phyloP scores from a whole-genome alignment of 2,329 filamentous ascomycete species.

The Aschersonia sp. region DNA sequence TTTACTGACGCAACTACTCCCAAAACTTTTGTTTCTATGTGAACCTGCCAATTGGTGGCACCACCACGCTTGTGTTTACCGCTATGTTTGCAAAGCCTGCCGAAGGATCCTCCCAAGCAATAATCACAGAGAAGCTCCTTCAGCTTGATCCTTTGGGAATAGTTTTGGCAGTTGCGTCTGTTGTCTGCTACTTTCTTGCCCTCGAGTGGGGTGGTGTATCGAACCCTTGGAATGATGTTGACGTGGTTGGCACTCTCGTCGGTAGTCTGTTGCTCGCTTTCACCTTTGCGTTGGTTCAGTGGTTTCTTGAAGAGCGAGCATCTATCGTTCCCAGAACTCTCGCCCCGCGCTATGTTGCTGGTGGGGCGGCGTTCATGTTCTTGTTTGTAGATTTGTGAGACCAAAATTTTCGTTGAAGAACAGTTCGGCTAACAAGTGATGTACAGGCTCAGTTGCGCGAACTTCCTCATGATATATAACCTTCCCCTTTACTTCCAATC shows the following conservation, averaged over 20 bases:
- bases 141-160: slow-evolving; percentile 17
- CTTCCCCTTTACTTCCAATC: slow-evolving; percentile 32
- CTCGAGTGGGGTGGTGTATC: slow-evolving; percentile 30
- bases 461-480: slow-evolving; percentile 19
- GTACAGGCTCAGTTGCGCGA: neutral
- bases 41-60: slow-evolving; percentile 13
- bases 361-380: slow-evolving; percentile 19
- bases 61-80: slow-evolving; percentile 8
- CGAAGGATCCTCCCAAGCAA: neutral
- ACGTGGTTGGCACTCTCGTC: slow-evolving; percentile 15
- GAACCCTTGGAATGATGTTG: slow-evolving; percentile 13
- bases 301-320: slow-evolving; percentile 25
- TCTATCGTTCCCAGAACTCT: slow-evolving; percentile 18
- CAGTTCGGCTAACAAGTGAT: neutral
- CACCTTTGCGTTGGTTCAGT: slow-evolving; percentile 22
- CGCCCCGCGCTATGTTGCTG: slow-evolving; percentile 22
- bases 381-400: slow-evolving; percentile 12
- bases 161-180: slow-evolving; percentile 16
- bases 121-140: neutral
- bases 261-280: slow-evolving; percentile 16
- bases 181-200: slow-evolving; percentile 32
- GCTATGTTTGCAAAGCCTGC: slow-evolving; percentile 19
- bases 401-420: neutral
- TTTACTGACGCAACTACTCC: neutral
- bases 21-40: slow-evolving; percentile 15